Conservation (phyloP, 2,329 filamentous ascomycete genomes). For the Aspergillus melleus region DNA sequence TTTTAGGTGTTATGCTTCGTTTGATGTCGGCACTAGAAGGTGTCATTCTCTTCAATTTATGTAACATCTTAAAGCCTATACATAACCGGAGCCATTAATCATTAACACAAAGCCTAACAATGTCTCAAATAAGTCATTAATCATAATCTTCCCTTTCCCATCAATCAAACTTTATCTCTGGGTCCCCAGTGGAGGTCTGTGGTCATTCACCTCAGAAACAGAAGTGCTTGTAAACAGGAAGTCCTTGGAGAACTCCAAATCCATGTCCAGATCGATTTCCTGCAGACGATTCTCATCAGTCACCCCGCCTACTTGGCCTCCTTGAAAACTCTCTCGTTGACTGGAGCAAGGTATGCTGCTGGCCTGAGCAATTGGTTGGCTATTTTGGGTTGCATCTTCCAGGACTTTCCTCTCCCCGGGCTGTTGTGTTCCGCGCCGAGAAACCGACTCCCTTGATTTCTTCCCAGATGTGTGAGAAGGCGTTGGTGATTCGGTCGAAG, state of each 20-base stretch:
- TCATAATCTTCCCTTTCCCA: not conserved
- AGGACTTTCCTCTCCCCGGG: constrained; percentile 25
- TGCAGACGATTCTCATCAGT: constrained; percentile 26
- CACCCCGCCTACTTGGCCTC: constrained; percentile 9
- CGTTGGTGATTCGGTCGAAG: constrained; percentile 13
- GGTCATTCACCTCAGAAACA: constrained; percentile 25
- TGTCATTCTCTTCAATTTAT: too few species aligned
- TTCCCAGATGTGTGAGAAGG: constrained; percentile 2
- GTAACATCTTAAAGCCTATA: not conserved
- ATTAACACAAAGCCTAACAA: not conserved
- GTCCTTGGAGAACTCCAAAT: constrained; percentile 37
- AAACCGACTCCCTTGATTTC: constrained; percentile 10
- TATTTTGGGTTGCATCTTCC: constrained; percentile 27
- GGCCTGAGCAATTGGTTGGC: constrained; percentile 22
- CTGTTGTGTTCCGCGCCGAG: constrained; percentile 4
- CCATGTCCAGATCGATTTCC: constrained; percentile 33
- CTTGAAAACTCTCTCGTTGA: constrained; percentile 8
- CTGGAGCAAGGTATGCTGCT: constrained; percentile 13
- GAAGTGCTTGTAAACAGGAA: constrained; percentile 37
- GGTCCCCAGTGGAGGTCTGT: not conserved
- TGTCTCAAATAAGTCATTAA: not conserved
- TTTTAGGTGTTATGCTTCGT: not conserved
- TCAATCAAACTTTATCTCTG: not conserved
- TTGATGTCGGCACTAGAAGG: not conserved
- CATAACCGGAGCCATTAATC: not conserved